Conservation (phyloP, 306 rosid genomes). For the Rubus idaeus region DNA sequence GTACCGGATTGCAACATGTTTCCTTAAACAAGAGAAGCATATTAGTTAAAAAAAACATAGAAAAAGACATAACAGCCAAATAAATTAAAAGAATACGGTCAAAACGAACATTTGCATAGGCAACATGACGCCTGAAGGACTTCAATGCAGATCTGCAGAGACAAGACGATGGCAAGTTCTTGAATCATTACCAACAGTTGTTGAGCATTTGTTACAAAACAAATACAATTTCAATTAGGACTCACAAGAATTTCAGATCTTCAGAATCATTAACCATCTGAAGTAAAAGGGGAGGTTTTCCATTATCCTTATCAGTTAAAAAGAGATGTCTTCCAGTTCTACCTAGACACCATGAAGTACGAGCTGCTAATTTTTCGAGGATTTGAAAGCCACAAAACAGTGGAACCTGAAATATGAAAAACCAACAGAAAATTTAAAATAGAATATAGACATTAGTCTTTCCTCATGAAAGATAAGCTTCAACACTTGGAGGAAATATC, state of each 20-base stretch:
- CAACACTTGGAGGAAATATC: too few relatives aligned
- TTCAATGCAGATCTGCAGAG: slow-evolving; percentile 75
- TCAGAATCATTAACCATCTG: slow-evolving; percentile 70
- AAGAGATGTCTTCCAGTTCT: slow-evolving; percentile 78
- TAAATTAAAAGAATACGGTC: slow-evolving; percentile 70
- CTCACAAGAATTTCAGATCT: slow-evolving; percentile 76
- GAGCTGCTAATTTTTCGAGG: slow-evolving; percentile 64
- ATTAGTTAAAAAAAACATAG: not conserved
- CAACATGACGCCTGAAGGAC: slow-evolving; percentile 75
- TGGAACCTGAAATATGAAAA: slow-evolving; percentile 59
- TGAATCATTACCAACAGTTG: slow-evolving; percentile 17
- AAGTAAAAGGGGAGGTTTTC: slow-evolving; percentile 82
- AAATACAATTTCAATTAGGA: not conserved
- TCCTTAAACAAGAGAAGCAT: not conserved
- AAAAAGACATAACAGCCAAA: not conserved
- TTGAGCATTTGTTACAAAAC: not conserved
- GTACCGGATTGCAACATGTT: not conserved
- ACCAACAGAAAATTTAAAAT: slow-evolving; percentile 24
- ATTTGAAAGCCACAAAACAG: slow-evolving; percentile 61
- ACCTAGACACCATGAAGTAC: slow-evolving; percentile 56
- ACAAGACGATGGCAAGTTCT: slow-evolving; percentile 20
- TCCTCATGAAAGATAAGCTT: not conserved
- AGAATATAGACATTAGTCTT: not conserved
- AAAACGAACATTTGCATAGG: slow-evolving; percentile 68
- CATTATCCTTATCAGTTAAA: slow-evolving; percentile 55